phyloP scores from a whole-genome alignment of 140 eudicot genomes.

The Oenanthe javanica region DNA sequence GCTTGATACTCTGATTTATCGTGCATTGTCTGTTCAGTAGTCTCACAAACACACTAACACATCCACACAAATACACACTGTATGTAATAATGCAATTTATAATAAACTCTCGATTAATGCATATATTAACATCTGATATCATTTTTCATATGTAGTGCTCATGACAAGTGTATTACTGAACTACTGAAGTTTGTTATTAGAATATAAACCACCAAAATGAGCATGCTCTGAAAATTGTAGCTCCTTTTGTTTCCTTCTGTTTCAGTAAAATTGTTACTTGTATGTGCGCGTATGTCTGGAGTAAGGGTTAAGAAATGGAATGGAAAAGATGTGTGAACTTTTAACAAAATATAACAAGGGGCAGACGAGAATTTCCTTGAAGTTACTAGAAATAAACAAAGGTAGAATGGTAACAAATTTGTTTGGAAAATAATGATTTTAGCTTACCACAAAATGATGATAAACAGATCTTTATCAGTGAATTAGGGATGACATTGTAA shows the following conservation, averaged over 20 bases:
- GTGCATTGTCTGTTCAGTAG: neutral
- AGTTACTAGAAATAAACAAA: neutral
- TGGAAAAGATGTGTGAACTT: neutral
- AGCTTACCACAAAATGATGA: neutral
- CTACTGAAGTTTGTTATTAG: neutral
- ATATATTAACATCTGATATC: neutral
- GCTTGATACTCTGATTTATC: neutral
- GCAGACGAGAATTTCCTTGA: neutral
- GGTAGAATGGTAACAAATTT: neutral
- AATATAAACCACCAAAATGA: neutral
- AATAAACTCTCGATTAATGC: neutral
- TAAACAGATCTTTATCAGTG: neutral
- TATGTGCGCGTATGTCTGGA: neutral
- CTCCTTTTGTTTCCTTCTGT: neutral
- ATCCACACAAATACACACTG: too few relatives aligned
- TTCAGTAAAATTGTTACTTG: neutral
- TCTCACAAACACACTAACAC: neutral
- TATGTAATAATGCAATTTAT: neutral
- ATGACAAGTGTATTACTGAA: neutral
- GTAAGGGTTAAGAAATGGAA: neutral
- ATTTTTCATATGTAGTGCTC: neutral
- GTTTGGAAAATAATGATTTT: neutral
- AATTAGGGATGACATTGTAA: neutral
- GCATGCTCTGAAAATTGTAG: neutral
- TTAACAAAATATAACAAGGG: neutral